phyloP scores from a whole-genome alignment of 2,329 filamentous ascomycete species.

The Arachnomyces sp. region DNA sequence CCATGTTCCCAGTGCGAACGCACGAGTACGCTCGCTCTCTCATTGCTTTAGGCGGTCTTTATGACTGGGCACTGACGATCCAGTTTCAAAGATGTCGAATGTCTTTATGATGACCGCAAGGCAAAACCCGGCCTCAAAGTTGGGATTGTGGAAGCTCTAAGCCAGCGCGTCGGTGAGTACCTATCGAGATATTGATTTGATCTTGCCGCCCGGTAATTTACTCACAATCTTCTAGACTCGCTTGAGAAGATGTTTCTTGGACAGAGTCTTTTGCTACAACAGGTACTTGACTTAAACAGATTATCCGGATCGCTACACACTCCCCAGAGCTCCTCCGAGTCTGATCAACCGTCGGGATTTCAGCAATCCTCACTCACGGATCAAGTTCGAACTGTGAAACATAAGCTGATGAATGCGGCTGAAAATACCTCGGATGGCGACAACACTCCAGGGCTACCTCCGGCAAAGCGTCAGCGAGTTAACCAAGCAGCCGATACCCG shows the following conservation, averaged over 20 bases:
- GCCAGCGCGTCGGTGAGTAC: conserved; percentile 22
- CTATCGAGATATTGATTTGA: conserved; percentile 17
- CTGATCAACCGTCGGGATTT: not conserved
- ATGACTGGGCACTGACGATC: no score
- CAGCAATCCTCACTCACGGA: no score
- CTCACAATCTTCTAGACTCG: conserved; percentile 1
- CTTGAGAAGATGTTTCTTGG: no score
- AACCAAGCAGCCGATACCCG: not conserved
- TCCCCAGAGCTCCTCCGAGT: not conserved
- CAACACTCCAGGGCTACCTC: not conserved
- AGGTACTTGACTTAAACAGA: not conserved
- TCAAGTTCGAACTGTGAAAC: no score
- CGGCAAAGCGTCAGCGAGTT: not conserved
- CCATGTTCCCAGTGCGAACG: no score
- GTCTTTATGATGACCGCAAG: conserved; percentile 26
- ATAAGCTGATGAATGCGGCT: not conserved
- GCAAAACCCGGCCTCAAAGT: conserved; percentile 24
- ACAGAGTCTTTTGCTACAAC: not conserved
- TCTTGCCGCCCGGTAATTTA: conserved; percentile 8
- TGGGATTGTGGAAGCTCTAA: conserved; percentile 27
- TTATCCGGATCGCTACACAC: not conserved
- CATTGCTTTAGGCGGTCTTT: no score
- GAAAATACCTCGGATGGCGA: not conserved
- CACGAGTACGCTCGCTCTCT: no score
- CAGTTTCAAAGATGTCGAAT: conserved; percentile 17